Base-by-base conservation (phyloP, 116 monocot species). In the Iris pallida region DNA sequence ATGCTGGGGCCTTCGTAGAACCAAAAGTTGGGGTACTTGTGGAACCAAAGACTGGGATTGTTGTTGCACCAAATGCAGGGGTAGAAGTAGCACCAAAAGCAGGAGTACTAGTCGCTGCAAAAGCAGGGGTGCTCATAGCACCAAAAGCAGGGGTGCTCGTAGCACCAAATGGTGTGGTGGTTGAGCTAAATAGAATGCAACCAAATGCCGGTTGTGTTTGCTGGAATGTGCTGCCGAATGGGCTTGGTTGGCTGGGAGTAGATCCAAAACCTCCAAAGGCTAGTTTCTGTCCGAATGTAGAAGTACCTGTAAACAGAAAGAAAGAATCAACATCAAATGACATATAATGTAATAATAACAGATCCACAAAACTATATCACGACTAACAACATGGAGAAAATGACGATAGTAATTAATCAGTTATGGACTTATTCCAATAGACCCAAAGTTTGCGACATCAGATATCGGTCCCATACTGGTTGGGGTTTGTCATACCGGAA, bases 201-300 rank as follows among this genome's bases (percentile, higher is more conserved):
- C 99, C 99, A 82, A 90, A 99, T 61, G 90, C 82, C 53, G 93
- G 82, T 51, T 99, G 98, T 61, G 93, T 71, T 73, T 99, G 97
- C 70, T 92, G 90, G 69, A 93, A 86, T 68, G 83, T 70, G 72
- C 88, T 75, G 7, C 97, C 90, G 82, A 99, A 99, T 61, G 92
- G 90, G 68, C 79, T 83, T 53, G 97, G 71, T 63, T 92, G 97
- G 17, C 72, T 73, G 59, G 92, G 51, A 52, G 87, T 85, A 41
- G 97, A 97, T n/a, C 89, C 92, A 85, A 96, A 96, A 15, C 79
- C 88, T 64, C 93, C 93, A 79, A 93, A 93, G 4, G 88, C 70
- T 51, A 88, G 93, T 70, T 93, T 99, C 69, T 93, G 93, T 46
- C 93, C 98, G 73, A 99, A 93, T 30, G 82, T 45, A 71, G 90